A percentile compares a stretch with the other conserved stretches of the same genome.
Conservation (phyloP, 2,329 filamentous ascomycete genomes). For the Fusarium sp. region DNA sequence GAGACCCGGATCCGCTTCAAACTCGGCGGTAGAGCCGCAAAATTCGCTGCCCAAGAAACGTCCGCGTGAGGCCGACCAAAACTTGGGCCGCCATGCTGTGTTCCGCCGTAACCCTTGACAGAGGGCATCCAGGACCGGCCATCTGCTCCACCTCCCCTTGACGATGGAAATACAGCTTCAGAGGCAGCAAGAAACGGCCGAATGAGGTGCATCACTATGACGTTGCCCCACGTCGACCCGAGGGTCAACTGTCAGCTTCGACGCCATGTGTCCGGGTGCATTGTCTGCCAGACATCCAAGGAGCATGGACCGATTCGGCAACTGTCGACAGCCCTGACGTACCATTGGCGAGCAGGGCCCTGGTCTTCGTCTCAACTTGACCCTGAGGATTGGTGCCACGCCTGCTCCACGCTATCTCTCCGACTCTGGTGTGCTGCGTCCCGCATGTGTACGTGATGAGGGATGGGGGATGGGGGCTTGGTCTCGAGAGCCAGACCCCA, state of each 20-base stretch:
- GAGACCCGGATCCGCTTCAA: not conserved
- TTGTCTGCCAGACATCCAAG: constrained; percentile 14
- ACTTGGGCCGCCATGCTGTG: constrained; percentile 40
- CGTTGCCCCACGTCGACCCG: constrained; percentile 23
- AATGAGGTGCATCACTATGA: constrained; percentile 29
- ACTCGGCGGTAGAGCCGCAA: constrained; percentile 36
- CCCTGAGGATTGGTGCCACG: constrained; percentile 25
- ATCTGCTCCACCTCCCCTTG: constrained; percentile 3
- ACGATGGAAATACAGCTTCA: constrained; percentile 10
- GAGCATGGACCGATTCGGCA: not conserved
- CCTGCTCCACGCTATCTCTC: constrained; percentile 14
- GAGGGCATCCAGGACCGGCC: not conserved
- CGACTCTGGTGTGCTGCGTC: not conserved
- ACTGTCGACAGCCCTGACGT: not conserved
- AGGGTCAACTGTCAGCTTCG: constrained; percentile 21
- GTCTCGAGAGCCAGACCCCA: constrained; percentile 15
- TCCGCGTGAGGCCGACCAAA: constrained; percentile 23
- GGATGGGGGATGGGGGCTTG: not conserved
- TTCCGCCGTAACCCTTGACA: constrained; percentile 17
- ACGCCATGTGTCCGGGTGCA: constrained; percentile 9
- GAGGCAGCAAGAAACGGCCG: constrained; percentile 9
- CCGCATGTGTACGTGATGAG: constrained; percentile 1
- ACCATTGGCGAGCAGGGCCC: constrained; percentile 8
- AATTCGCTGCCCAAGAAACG: constrained; percentile 41
- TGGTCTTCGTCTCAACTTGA: not conserved